Conservation (phyloP, 2,329 filamentous ascomycete genomes). For the Alternaria incomplexa region DNA sequence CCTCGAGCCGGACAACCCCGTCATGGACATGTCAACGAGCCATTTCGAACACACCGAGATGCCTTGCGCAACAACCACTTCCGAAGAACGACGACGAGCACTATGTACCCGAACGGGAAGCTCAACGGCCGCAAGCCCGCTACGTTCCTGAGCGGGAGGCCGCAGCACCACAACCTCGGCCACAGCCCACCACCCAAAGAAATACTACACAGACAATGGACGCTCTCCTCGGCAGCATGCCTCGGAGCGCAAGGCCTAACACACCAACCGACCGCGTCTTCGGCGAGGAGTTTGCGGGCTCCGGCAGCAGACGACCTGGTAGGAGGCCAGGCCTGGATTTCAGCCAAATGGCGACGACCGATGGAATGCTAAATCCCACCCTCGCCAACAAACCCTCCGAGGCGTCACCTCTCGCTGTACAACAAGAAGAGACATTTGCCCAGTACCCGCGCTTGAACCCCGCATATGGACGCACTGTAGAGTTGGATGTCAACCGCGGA, state of each 20-base stretch:
- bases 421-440: slow-evolving; percentile 28
- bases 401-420: slow-evolving; percentile 14
- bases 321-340: slow-evolving; percentile 18
- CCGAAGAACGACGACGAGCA: slow-evolving; percentile 6
- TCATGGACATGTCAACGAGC: slow-evolving; percentile 23
- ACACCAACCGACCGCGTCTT: slow-evolving; percentile 17
- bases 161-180: neutral
- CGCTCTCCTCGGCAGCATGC: slow-evolving; percentile 25
- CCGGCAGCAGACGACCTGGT: neutral
- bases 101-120: neutral
- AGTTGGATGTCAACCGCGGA: slow-evolving; percentile 40
- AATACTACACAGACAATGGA: slow-evolving; percentile 30
- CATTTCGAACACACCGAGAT: slow-evolving; percentile 11
- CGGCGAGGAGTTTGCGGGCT: slow-evolving; percentile 24
- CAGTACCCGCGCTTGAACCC: slow-evolving; percentile 47
- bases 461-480: slow-evolving; percentile 49
- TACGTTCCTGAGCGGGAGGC: neutral
- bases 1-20: slow-evolving; percentile 12
- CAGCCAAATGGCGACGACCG: slow-evolving; percentile 26
- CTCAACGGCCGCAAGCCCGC: neutral
- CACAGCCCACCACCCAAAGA: slow-evolving; percentile 3
- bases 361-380: slow-evolving; percentile 17
- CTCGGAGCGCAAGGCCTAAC: neutral
- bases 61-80: slow-evolving; percentile 20
- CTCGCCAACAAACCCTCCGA: slow-evolving; percentile 26